Evolutionary conservation across 2,329 filamentous ascomycete genomes (phyloP).

Genomic region (Neofusicoccum laricinum): DNA sequence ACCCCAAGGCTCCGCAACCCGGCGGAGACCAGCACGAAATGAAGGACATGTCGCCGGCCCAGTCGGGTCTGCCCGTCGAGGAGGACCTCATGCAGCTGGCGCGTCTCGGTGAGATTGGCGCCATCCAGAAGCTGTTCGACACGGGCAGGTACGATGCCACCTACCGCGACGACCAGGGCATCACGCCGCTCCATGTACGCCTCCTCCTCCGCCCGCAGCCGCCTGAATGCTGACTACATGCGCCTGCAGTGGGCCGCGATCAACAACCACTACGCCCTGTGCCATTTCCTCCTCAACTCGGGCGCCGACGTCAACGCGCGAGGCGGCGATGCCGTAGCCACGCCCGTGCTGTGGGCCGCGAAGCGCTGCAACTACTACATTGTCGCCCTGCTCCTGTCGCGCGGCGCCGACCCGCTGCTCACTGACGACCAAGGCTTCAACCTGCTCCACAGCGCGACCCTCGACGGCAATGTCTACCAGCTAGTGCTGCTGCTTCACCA

Average conservation of each 20-base stretch:
- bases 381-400: slow-evolving; percentile 84
- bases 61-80: slow-evolving; percentile 50
- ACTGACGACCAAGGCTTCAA: slow-evolving; percentile 97
- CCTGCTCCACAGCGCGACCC: slow-evolving; percentile 92
- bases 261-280: slow-evolving; percentile 97
- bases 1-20: slow-evolving; percentile 7
- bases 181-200: slow-evolving; percentile 87
- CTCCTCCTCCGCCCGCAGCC: neutral
- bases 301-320: slow-evolving; percentile 93
- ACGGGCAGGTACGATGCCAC: slow-evolving; percentile 76
- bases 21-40: slow-evolving; percentile 32
- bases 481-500: slow-evolving; percentile 89
- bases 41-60: slow-evolving; percentile 34
- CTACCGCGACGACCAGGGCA: slow-evolving; percentile 85
- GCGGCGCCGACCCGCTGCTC: slow-evolving; percentile 88
- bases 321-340: slow-evolving; percentile 91
- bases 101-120: slow-evolving; percentile 77
- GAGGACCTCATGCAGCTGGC: slow-evolving; percentile 96
- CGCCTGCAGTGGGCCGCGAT: slow-evolving; percentile 88
- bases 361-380: slow-evolving; percentile 97
- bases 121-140: slow-evolving; percentile 88
- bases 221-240: slow-evolving; percentile 1
- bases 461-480: slow-evolving; percentile 92
- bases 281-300: slow-evolving; percentile 83
- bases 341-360: slow-evolving; percentile 93